Conservation (phyloP, 768 basidiomycete genomes). For the Strobilomyces confusus region DNA sequence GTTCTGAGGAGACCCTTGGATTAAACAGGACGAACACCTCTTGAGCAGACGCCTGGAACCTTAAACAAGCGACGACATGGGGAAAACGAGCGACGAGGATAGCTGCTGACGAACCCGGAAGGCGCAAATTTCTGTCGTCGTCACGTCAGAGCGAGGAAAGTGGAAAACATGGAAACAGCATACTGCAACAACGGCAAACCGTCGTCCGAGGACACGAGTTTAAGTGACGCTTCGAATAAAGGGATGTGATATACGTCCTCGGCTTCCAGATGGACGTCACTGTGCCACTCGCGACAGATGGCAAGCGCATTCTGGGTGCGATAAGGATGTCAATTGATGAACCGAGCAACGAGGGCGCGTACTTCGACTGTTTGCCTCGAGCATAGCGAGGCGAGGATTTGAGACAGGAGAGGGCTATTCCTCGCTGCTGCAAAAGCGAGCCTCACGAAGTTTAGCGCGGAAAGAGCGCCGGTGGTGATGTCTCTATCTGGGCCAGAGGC, state of each 20-base stretch:
- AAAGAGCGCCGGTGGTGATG: conserved; percentile 48
- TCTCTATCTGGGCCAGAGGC: conserved; percentile 33
- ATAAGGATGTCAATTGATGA: background rate
- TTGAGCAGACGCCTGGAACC: conserved; percentile 18
- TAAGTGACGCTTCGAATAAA: conserved; percentile 42
- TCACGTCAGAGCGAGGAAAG: background rate
- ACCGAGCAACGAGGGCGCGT: background rate
- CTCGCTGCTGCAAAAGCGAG: conserved; percentile 34
- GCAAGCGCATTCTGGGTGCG: conserved; percentile 45
- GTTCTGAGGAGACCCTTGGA: conserved; percentile 49
- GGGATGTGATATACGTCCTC: conserved; percentile 47
- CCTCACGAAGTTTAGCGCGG: conserved; percentile 56
- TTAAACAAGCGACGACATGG: conserved; percentile 51
- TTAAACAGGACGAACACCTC: conserved; percentile 57
- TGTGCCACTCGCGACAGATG: conserved; percentile 48
- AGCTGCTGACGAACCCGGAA: conserved; percentile 24
- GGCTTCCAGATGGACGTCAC: conserved; percentile 42
- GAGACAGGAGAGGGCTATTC: conserved; percentile 4
- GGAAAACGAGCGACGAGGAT: conserved; percentile 56
- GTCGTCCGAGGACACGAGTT: conserved; percentile 33
- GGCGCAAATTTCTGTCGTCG: conserved; percentile 22
- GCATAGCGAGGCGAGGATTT: conserved; percentile 10
- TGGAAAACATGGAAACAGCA: background rate
- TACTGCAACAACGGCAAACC: conserved; percentile 29
- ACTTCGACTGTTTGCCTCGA: conserved; percentile 20